Evolutionary conservation across 2,329 filamentous ascomycete species (phyloP).

Genomic region (Polychaeton citri): DNA sequence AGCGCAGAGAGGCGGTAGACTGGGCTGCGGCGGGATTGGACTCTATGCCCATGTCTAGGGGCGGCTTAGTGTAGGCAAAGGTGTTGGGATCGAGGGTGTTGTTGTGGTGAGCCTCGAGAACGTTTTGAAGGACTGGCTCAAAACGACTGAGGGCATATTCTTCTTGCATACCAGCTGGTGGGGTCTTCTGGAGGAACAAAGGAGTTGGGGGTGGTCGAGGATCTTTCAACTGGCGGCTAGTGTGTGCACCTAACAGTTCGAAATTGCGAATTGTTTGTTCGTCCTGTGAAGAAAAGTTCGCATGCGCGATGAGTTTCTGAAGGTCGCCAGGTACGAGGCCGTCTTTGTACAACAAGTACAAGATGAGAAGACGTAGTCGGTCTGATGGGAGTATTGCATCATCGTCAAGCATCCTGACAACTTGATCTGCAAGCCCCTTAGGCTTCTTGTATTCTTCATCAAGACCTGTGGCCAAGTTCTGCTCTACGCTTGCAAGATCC

Average conservation of each 20-base stretch:
- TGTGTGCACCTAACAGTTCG: conserved; percentile 65
- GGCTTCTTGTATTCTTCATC: conserved; percentile 88
- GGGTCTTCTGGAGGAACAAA: conserved; percentile 57
- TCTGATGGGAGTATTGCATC: conserved; percentile 58
- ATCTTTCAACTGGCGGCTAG: conserved; percentile 65
- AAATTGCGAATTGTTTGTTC: conserved; percentile 63
- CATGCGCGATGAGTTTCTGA: conserved; percentile 69
- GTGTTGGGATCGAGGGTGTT: conserved; percentile 29
- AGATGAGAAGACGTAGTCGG: conserved; percentile 68
- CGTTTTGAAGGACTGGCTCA: conserved; percentile 65
- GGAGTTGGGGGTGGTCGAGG: conserved; percentile 50
- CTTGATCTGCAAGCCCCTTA: conserved; percentile 73
- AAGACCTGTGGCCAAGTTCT: conserved; percentile 74
- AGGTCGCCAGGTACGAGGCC: conserved; percentile 77
- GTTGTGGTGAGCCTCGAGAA: conserved; percentile 56
- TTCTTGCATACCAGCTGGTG: conserved; percentile 46
- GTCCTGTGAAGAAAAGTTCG: conserved; percentile 61
- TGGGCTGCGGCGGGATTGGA: conserved; percentile 36
- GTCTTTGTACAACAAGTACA: conserved; percentile 76
- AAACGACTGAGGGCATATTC: conserved; percentile 81
- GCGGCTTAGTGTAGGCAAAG: conserved; percentile 37
- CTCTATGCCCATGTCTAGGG: conserved; percentile 48
- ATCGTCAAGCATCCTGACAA: conserved; percentile 81
- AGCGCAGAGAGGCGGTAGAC: conserved; percentile 56
- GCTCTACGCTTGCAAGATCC: conserved; percentile 78